phyloP scores from a whole-genome alignment of 495 filamentous ascomycete genomes.

The Platismatia glauca region DNA sequence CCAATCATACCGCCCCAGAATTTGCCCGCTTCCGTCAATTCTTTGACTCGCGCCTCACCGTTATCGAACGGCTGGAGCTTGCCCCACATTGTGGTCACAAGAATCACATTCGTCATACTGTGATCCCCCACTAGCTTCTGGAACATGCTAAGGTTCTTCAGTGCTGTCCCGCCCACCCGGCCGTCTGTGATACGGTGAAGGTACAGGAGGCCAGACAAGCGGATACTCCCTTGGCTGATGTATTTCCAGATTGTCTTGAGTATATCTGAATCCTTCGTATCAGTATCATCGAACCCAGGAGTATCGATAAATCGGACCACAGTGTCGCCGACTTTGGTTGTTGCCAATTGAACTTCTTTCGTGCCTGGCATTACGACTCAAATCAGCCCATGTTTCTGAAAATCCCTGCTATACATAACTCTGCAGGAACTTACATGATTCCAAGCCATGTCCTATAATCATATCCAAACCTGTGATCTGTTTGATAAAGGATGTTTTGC shows the following conservation, averaged over 20 bases:
- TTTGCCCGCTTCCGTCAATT: background rate
- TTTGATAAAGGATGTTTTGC: background rate
- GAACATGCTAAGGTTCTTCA: constrained; percentile 38
- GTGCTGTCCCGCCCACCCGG: constrained; percentile 32
- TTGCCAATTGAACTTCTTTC: background rate
- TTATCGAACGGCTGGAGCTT: background rate
- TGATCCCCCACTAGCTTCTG: constrained; percentile 35
- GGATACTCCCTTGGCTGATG: constrained; percentile 17
- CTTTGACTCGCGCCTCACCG: background rate
- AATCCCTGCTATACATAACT: background rate
- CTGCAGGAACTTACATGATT: background rate
- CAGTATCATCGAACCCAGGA: background rate
- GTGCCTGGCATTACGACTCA: background rate
- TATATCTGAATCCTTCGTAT: constrained; percentile 31
- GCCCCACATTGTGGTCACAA: constrained; percentile 39
- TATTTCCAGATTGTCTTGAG: constrained; percentile 31
- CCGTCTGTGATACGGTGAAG: constrained; percentile 38
- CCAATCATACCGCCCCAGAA: background rate
- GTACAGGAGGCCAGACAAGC: constrained; percentile 32
- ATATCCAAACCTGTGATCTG: background rate
- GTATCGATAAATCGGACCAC: background rate
- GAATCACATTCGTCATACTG: constrained; percentile 32
- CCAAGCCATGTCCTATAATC: background rate
- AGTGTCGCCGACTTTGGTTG: too few relatives aligned
- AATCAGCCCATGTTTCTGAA: background rate